A percentile compares a stretch with the other conserved stretches of the same genome.
Evolutionary conservation across 768 basidiomycete genomes (phyloP).

Genomic region (Tubosaeta sp.): DNA sequence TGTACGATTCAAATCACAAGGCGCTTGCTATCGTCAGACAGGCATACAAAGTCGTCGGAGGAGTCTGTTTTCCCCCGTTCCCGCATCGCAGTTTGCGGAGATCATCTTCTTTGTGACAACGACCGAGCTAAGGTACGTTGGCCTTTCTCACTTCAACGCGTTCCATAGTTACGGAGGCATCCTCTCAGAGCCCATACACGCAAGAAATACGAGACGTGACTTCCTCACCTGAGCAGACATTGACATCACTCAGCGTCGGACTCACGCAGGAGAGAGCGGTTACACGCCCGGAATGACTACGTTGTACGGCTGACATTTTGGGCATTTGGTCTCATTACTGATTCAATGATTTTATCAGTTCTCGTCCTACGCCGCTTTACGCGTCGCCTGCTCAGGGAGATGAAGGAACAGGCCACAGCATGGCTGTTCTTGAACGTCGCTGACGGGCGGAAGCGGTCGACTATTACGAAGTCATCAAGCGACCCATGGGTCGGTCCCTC

Average conservation of each 20-base stretch:
- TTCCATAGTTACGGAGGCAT: constrained; percentile 94
- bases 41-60: constrained; percentile 94
- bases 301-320: constrained; percentile 42
- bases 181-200: constrained; percentile 94
- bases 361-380: constrained; percentile 52
- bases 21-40: constrained; percentile 91
- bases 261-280: constrained; percentile 79
- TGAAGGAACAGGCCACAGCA: constrained; percentile 70
- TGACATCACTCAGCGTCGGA: constrained; percentile 88
- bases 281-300: constrained; percentile 85
- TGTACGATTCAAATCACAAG: constrained; percentile 91
- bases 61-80: constrained; percentile 96
- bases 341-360: constrained; percentile 21
- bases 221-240: constrained; percentile 99
- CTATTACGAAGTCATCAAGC: constrained; percentile 84
- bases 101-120: constrained; percentile 99
- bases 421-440: constrained; percentile 92
- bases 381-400: constrained; percentile 71
- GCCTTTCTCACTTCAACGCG: not conserved
- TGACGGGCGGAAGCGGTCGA: constrained; percentile 66
- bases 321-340: not conserved
- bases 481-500: constrained; percentile 80
- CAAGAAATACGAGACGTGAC: constrained; percentile 76
- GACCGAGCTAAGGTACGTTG: constrained; percentile 88
- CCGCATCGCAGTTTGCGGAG: constrained; percentile 94